These are phyloP conservation scores for Moricandia arvensis DNA, from an alignment of 345 rosid species.

Conservation along the genomic window DNA sequence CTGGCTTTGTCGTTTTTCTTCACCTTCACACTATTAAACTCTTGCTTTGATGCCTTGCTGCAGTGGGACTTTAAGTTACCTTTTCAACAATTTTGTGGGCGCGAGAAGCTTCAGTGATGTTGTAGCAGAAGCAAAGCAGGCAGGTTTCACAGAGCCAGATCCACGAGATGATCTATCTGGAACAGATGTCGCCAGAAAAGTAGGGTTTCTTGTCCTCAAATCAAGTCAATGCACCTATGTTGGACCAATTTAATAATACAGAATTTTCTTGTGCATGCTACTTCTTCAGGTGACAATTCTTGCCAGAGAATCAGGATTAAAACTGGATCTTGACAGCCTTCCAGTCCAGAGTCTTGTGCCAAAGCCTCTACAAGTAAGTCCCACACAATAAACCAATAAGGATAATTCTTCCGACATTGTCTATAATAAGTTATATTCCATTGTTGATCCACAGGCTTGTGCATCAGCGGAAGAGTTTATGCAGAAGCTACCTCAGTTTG, in stretches of 20 bases:
- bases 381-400: neutral
- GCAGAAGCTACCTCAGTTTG: constrained; percentile 70
- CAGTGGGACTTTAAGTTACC: constrained; percentile 97
- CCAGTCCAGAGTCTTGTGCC: constrained; percentile 87
- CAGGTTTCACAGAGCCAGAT: constrained; percentile 97
- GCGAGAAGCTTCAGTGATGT: constrained; percentile 70
- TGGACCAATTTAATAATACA: neutral
- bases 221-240: neutral
- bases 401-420: constrained; percentile 1
- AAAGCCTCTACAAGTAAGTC: constrained; percentile 74
- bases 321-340: constrained; percentile 82
- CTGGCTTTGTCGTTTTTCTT: neutral
- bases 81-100: constrained; percentile 81
- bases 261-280: neutral
- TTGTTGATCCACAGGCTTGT: constrained; percentile 49
- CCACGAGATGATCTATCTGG: constrained; percentile 99
- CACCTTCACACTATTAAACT: constrained; percentile 6
- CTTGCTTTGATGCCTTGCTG: constrained; percentile 20
- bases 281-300: constrained; percentile 83
- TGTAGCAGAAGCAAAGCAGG: constrained; percentile 82
- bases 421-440: neutral
- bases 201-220: constrained; percentile 20
- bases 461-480: constrained; percentile 89
- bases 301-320: constrained; percentile 93
- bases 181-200: constrained; percentile 98